Evolutionary conservation across 352 stramenopile species (phyloP), one percentile per base, ranked within the genome.

Genomic region (Globisporangium okanoganense): DNA sequence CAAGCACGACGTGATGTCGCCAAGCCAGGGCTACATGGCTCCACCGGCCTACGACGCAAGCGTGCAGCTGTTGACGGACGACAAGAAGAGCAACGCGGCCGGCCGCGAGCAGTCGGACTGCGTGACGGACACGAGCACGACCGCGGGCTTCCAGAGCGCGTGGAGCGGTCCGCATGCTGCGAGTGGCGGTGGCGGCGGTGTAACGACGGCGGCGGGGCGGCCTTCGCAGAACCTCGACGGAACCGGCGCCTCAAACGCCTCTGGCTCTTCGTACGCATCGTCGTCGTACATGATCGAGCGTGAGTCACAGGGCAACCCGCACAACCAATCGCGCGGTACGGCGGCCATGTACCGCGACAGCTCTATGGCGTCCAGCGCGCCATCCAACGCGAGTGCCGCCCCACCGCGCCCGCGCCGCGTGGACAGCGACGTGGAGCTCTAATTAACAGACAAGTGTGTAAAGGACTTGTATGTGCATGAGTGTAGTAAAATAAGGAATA

Each of bases 341-440:
- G 55, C 63, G 18, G 58, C 27, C 22, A 58, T 61, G 60, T 38
- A 58, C 24, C 58, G 59, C 55, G 31, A 47, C 48, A 58, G 59
- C 59, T 75, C 66, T 36, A 41, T 45, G 65, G 45, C 38, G 33
- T 44, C 60, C 24, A 71, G 68, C 31, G 40, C 31, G 10, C 56
- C 40, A 25, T 41, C 62, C 8, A 55, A 60, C 18, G 18, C 33
- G 41, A 29, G 43, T 31, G 25, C 33, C 40, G 54, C 56, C 18
- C 24, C 47, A 12, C 31, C 53, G 9, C 75, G 67, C 14, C 63
- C 54, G 41, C 72, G 74, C 43, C 75, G 76, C 13, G 66, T 87
- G 10, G 79, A 87, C 58, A 90, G 78, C 58, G 79, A 90, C 38
- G 66, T 89, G 35, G 79, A 89, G 56, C 67, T 89, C 13, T 89